Base-by-base conservation (phyloP, 768 basidiomycete genomes). In the Pulveroboletus sp. region DNA sequence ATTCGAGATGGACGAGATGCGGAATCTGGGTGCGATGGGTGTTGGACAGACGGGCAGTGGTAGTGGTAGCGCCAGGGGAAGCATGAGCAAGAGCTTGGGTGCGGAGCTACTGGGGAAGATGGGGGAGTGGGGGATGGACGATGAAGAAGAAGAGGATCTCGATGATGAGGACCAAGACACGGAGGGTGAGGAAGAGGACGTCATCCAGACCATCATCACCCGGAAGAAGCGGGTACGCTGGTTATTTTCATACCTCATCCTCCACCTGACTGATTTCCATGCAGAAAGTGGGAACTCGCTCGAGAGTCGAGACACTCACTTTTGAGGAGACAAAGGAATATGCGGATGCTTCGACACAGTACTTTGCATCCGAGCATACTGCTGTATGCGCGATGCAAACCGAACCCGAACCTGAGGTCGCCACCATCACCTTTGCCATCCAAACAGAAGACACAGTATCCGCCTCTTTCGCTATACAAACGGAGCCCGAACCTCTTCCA, bases 1-100 rank as follows among this genome's bases (percentile, higher is more conserved):
- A 27, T 95, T 86, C 56, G 94, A 97, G 60, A 82, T 97, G 77
- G 93, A 97, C 58, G 92, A 94, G 68, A 80, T 94, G 76, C 77
- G 92, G 34, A 80, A 71, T 45, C 71, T 67, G 40, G 64, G 70
- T 32, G 68, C 56, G 34, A 64, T 68, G 34, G 69, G 68, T n/a
- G 58, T 52, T 19, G 65, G 62, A 34, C 61, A 64, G 12, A 65
- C 71, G 0, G 68, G 70, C 13, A 78, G 76, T 42, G 76, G 75
- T 27, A 60, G 55, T 40, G 72, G 70, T 35, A 90, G 83, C 59
- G 71, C 65, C 16, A 69, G 69, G 27, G 79, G 76, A 35, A 83
- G 78, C 16, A 57, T 89, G 47, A 86, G 85, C 58, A 87, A 84
- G 72, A 86, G 81, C 57, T 66, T 91, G 5, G 87, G 88, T 3